Conservation (phyloP, 345 rosid genomes). For the Hibiscus tridactylites region DNA sequence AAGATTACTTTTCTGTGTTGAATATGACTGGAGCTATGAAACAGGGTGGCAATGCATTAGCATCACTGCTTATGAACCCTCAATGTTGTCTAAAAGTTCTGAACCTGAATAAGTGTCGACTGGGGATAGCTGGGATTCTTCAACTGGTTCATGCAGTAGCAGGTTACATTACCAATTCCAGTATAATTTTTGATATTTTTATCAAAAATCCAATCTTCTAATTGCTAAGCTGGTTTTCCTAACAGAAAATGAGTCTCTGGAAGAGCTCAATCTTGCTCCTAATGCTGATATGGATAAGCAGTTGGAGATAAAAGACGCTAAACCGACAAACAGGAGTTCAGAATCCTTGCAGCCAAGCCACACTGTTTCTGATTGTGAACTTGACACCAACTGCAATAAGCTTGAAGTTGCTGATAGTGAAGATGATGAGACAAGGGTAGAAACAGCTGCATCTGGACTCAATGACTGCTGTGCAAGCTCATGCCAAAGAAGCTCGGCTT, state of each 20-base stretch:
- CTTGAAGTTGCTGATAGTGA: constrained; percentile 92
- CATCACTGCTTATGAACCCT: constrained; percentile 50
- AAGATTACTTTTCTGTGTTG: neutral
- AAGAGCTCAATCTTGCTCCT: constrained; percentile 70
- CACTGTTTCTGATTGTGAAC: constrained; percentile 12
- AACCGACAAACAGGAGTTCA: constrained; percentile 11
- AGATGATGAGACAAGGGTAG: constrained; percentile 36
- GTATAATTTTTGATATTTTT: neutral
- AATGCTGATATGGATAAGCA: constrained; percentile 32
- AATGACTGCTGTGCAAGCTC: constrained; percentile 47
- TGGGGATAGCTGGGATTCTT: constrained; percentile 59
- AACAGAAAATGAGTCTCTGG: constrained; percentile 55
- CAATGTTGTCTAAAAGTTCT: constrained; percentile 52
- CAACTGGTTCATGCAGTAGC: constrained; percentile 60
- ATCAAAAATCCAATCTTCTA: neutral
- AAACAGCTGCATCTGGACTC: constrained; percentile 28
- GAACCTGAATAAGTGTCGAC: constrained; percentile 60
- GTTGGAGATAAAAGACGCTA: neutral
- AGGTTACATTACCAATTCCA: constrained; percentile 32
- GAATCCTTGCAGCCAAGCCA: constrained; percentile 17
- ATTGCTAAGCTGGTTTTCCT: constrained; percentile 3
- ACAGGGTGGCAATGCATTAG: constrained; percentile 62
- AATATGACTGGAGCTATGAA: constrained; percentile 17
- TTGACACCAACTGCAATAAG: constrained; percentile 28
- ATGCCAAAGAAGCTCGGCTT: constrained; percentile 26